Evolutionary conservation across 257 asterid genomes (phyloP), one percentile per base, ranked within the genome.

Genomic region (Cinchona pubescens): DNA sequence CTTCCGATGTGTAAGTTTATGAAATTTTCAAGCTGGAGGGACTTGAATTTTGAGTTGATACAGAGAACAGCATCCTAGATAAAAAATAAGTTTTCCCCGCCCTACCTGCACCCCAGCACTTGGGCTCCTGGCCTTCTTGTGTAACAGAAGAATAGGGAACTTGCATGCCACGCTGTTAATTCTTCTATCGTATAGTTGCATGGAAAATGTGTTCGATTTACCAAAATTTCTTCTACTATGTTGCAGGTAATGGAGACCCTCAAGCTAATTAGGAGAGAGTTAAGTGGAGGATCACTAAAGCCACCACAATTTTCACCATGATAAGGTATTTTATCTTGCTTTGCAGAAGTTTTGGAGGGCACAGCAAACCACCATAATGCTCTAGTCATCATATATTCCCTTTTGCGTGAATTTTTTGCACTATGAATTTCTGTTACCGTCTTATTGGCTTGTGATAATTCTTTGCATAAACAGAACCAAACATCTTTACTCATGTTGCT

Each of bases 181-280:
- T 10, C 34, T 58, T 58, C 32, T 58, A 2, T 48, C 32, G 0
- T 37, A 11, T 56, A 6, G n/a, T 77, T 70, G 23, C 16, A 46
- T 71, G 42, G 14, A 16, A 29, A 45, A 18, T n/a, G 46, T 29
- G 37, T 59, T 71, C 38, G 71, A 53, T 73, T 70, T 62, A 72
- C 74, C 40, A 23, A 15, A 75, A 72, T 37, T 51, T 69, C 61
- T 75, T 71, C 63, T 58, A 34, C 73, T 21, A 69, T 15, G 48
- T 59, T 78, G 80, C 88, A 94, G 98, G 85, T 94, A 75, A 73
- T 86, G 45, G 97, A 94, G 84, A 87, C 83, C 80, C 96, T 88
- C 59, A 86, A 87, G 86, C 87, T 94, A 78, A 88, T 94, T 75
- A 88, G 86, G 80, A 87, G 92, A 83, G 97, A 94, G 84, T 77